Conservation (phyloP, 1,139 yeast species). For the Magnusiomyces fungicola region DNA sequence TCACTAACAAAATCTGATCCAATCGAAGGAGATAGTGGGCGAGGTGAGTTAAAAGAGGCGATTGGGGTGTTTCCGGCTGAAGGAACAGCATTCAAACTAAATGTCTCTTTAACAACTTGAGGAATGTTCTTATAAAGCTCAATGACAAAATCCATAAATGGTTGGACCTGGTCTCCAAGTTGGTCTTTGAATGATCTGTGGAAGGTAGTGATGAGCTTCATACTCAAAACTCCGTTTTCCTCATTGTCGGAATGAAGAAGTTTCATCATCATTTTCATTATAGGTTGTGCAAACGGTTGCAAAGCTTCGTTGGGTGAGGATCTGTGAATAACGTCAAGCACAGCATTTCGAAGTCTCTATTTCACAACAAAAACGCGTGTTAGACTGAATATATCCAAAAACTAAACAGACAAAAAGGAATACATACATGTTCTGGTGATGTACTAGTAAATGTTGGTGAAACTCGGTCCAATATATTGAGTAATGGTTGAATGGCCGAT, state of each 20-base stretch:
- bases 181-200: constrained; percentile 76
- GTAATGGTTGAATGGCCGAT: constrained; percentile 29
- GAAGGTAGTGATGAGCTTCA: constrained; percentile 81
- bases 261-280: constrained; percentile 54
- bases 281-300: constrained; percentile 58
- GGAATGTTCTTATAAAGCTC: constrained; percentile 78
- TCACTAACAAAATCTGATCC: constrained; percentile 28
- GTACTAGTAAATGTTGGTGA: constrained; percentile 55
- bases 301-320: constrained; percentile 77
- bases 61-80: constrained; percentile 17
- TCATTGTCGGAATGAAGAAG: constrained; percentile 76
- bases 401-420: not conserved
- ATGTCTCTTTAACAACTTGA: constrained; percentile 59
- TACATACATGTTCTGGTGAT: constrained; percentile 28
- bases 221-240: constrained; percentile 87
- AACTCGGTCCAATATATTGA: constrained; percentile 48
- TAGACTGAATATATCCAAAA: not conserved
- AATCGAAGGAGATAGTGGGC: constrained; percentile 39
- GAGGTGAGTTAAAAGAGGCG: constrained; percentile 33
- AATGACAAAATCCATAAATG: constrained; percentile 70
- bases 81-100: constrained; percentile 33
- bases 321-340: constrained; percentile 75
- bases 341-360: constrained; percentile 55
- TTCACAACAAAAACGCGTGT: constrained; percentile 3
- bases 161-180: constrained; percentile 58